These are phyloP conservation scores for Cercospora citrullina DNA, from an alignment of 2,329 filamentous ascomycete genomes.

Conservation along the genomic window DNA sequence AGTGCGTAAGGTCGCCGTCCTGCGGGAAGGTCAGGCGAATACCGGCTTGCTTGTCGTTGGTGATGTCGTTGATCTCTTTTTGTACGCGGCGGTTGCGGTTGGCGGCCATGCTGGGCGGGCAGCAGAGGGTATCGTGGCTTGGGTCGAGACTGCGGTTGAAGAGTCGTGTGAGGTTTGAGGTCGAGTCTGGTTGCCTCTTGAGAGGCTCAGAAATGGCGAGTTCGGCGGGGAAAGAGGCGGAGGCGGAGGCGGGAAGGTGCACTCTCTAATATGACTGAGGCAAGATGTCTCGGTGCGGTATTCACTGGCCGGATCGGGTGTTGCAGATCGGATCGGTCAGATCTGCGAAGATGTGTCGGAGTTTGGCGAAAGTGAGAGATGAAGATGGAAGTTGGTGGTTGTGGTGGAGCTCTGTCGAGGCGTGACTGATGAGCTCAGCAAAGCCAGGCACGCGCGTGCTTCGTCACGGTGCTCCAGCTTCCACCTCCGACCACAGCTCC, in stretches of 20 bases:
- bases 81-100: slow-evolving; percentile 63
- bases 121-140: background rate
- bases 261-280: background rate
- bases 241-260: background rate
- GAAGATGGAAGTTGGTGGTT: background rate
- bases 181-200: background rate
- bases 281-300: background rate
- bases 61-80: slow-evolving; percentile 76
- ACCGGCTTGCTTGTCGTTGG: slow-evolving; percentile 72
- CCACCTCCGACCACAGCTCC: slow-evolving; percentile 4
- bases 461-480: slow-evolving; percentile 11
- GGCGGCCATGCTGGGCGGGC: slow-evolving; percentile 46
- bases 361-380: background rate
- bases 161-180: background rate
- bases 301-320: background rate
- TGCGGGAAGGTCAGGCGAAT: slow-evolving; percentile 59
- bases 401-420: background rate
- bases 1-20: slow-evolving; percentile 69
- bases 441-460: slow-evolving; percentile 18
- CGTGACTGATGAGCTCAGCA: slow-evolving; percentile 5
- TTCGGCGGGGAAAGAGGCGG: background rate
- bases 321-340: background rate
- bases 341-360: background rate
- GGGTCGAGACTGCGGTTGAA: background rate
- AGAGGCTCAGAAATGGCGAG: slow-evolving; percentile 2